These are phyloP conservation scores for Pisolithus orientalis DNA, from an alignment of 768 basidiomycete species.

Conservation along the genomic window DNA sequence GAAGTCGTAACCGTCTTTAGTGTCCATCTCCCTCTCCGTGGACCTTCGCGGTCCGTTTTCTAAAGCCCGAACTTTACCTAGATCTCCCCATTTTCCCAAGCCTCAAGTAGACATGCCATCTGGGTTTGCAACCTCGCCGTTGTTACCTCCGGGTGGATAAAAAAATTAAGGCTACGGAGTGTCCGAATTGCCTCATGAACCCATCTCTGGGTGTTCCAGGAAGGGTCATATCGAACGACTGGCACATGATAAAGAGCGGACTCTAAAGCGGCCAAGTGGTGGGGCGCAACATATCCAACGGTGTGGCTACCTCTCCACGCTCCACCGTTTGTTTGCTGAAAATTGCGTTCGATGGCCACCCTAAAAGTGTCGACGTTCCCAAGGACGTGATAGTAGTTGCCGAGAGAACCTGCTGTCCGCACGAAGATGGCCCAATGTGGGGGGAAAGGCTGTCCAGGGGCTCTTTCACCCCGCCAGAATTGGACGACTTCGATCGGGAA, in stretches of 20 bases:
- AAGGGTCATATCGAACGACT: conserved; percentile 13
- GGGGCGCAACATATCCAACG: conserved; percentile 16
- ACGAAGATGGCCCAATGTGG: conserved; percentile 28
- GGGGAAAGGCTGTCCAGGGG: conserved; percentile 4
- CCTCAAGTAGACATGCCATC: conserved; percentile 23
- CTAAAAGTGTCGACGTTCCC: conserved; percentile 22
- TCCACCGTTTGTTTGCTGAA: conserved; percentile 2
- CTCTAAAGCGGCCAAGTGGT: conserved; percentile 13
- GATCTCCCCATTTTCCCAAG: conserved; percentile 26
- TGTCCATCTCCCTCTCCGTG: too few species aligned
- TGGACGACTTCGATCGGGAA: conserved; percentile 23
- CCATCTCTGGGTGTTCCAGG: conserved; percentile 25
- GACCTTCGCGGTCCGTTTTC: too few species aligned
- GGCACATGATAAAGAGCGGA: conserved; percentile 4
- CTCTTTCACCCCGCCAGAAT: conserved; percentile 21
- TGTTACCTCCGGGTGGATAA: conserved; percentile 7
- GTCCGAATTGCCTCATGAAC: conserved; percentile 16
- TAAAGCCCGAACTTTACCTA: background rate
- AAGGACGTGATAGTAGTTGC: conserved; percentile 23
- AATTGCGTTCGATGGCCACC: conserved; percentile 5
- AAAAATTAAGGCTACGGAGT: conserved; percentile 4
- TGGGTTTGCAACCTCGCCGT: conserved; percentile 15
- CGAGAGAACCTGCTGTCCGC: conserved; percentile 13
- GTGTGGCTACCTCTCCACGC: conserved; percentile 22
- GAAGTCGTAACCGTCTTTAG: too few species aligned